A percentile compares a stretch with the other conserved stretches of the same genome.
Conservation (phyloP, 768 basidiomycete species). For the Rhizopogon vinicolor region DNA sequence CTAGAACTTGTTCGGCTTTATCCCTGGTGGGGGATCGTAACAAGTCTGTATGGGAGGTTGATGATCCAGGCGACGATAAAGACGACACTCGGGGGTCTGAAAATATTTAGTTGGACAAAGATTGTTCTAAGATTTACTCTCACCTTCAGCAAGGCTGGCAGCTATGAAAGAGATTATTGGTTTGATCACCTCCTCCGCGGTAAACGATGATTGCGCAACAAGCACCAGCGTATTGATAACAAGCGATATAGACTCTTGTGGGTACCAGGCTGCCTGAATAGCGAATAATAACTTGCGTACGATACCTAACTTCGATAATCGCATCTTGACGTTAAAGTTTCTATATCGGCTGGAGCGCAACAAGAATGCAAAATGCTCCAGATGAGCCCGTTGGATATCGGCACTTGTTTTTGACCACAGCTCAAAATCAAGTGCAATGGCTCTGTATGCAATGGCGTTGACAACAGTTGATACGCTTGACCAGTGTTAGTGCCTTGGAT, state of each 20-base stretch:
- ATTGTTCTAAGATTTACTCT: conserved; percentile 10
- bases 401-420: conserved; percentile 73
- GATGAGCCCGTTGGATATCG: conserved; percentile 74
- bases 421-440: conserved; percentile 85
- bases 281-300: conserved; percentile 78
- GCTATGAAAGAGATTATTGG: conserved; percentile 84
- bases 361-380: conserved; percentile 79
- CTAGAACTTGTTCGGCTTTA: conserved; percentile 67
- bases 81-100: conserved; percentile 8
- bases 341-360: conserved; percentile 67
- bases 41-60: not conserved
- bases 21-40: conserved; percentile 33
- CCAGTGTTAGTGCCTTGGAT: not conserved
- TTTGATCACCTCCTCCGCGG: conserved; percentile 73
- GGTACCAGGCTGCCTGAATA: conserved; percentile 76
- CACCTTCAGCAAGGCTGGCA: conserved; percentile 70
- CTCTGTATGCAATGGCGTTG: conserved; percentile 76
- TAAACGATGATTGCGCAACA: conserved; percentile 62
- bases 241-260: conserved; percentile 38
- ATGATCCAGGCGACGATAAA: conserved; percentile 8
- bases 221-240: conserved; percentile 58
- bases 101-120: not conserved
- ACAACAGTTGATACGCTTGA: conserved; percentile 74
- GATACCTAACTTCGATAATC: conserved; percentile 66
- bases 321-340: conserved; percentile 73